Conservation (phyloP, 176 grass and related monocot species). For the Melocanna baccifera region DNA sequence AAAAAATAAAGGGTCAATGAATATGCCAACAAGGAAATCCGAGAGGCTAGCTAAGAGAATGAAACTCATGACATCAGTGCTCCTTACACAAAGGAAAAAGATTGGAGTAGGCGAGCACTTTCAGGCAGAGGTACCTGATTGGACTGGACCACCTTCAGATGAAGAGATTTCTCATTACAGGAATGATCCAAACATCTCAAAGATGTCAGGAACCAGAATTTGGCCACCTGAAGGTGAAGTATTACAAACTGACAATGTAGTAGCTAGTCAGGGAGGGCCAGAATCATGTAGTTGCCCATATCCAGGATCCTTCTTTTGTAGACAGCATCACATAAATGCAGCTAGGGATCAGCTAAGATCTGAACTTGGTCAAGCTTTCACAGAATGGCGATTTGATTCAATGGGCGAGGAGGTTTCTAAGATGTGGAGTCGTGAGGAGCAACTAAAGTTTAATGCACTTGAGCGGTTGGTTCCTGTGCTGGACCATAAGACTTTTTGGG, state of each 20-base stretch:
- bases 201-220: slow-evolving; percentile 58
- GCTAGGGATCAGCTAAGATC: slow-evolving; percentile 59
- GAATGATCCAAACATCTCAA: slow-evolving; percentile 51
- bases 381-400: slow-evolving; percentile 61
- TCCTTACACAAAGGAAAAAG: slow-evolving; percentile 62
- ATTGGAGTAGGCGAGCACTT: slow-evolving; percentile 70
- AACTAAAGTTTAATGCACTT: slow-evolving; percentile 60
- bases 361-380: slow-evolving; percentile 83
- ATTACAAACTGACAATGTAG: slow-evolving; percentile 16
- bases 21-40: slow-evolving; percentile 72
- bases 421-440: slow-evolving; percentile 52
- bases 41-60: slow-evolving; percentile 78
- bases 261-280: slow-evolving; percentile 41
- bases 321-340: slow-evolving; percentile 52
- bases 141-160: slow-evolving; percentile 52
- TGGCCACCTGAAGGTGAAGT: slow-evolving; percentile 58
- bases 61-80: slow-evolving; percentile 54
- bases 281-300: slow-evolving; percentile 57
- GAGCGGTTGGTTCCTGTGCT: slow-evolving; percentile 56
- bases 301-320: slow-evolving; percentile 66
- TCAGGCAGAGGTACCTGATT: slow-evolving; percentile 76
- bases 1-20: slow-evolving; percentile 45
- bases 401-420: slow-evolving; percentile 75
- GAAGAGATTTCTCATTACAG: slow-evolving; percentile 49
- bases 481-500: slow-evolving; percentile 67